phyloP scores from a whole-genome alignment of 164 flowering plant genomes.

The Vitis labrusca region DNA sequence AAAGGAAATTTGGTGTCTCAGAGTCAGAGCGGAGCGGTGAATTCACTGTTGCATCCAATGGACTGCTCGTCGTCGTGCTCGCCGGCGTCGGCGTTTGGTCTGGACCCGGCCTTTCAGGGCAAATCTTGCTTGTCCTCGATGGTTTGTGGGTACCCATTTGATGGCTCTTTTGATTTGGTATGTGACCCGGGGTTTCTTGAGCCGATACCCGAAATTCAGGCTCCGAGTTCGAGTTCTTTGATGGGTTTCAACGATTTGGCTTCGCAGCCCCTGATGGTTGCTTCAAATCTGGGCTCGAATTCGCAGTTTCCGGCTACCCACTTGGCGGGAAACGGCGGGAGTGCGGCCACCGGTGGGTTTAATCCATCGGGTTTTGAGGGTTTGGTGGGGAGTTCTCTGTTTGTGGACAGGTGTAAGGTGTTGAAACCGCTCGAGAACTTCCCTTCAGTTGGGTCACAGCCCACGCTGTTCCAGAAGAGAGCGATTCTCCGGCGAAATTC shows the following conservation, averaged over 20 bases:
- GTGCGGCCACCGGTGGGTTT: constrained; percentile 3
- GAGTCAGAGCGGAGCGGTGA: too few relatives aligned
- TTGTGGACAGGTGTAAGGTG: constrained; percentile 24
- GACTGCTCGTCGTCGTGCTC: constrained; percentile 31
- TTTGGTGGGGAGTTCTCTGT: constrained; percentile 21
- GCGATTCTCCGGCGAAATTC: constrained; percentile 27
- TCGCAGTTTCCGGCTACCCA: constrained; percentile 2
- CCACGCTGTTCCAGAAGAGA: constrained; percentile 44
- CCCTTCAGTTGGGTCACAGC: constrained; percentile 32
- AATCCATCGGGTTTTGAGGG: constrained; percentile 17
- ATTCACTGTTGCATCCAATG: constrained; percentile 15
- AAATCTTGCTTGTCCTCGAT: constrained; percentile 23
- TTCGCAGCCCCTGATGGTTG: constrained; percentile 14
- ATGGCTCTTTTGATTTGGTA: constrained; percentile 24
- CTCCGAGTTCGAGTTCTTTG: constrained; percentile 11
- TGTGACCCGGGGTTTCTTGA: constrained; percentile 17
- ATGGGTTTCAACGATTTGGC: constrained; percentile 17
- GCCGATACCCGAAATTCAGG: constrained; percentile 8
- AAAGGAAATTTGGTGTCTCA: too few relatives aligned
- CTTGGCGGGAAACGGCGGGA: neutral
- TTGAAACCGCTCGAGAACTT: constrained; percentile 35
- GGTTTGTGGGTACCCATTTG: constrained; percentile 16
- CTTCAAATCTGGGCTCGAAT: constrained; percentile 10
- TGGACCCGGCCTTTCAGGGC: constrained; percentile 25
- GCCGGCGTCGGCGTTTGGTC: constrained; percentile 20